Evolutionary conservation across 768 basidiomycete genomes (phyloP), one percentile per base, ranked within the genome.

Genomic region (Suillus weaverae): DNA sequence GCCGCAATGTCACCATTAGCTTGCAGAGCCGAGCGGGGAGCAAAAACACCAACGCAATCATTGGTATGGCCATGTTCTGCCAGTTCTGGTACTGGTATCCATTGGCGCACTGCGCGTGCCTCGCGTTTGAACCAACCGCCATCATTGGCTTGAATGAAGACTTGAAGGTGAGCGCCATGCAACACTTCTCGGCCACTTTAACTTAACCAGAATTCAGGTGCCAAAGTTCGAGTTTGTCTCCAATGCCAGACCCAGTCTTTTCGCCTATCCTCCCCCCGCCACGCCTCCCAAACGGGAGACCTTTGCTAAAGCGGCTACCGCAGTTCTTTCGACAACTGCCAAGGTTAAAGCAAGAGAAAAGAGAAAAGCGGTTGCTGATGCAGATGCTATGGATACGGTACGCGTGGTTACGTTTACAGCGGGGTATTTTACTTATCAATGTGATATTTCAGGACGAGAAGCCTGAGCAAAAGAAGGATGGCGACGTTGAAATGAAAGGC

Each of bases 21-120:
- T 80, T 99, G 63, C 92, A 95, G 74, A 97, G 94, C 74, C 88
- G 93, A 65, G 94, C 94, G 2, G 97, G 97, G 10, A 95, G 91
- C 69, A 86, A 87, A 68, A 97, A 98, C 75, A 96, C 95, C 69
- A 92, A 85, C 55, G 95, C 97, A 3, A 93, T 99, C 67, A 94
- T 99, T 39, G 97, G 97, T n/a, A 95, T 99, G 91, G 89, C 92
- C 20, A 79, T 99, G 74, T 99, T 99, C 81, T 93, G 92, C 72
- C 97, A 99, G 77, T 99, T 99, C 80, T 99, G 97, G 97, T 99
- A 99, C 76, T 99, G 97, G 97, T 99, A 96, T 79, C 97, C 97
- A 39, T 81, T 99, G 33, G 95, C 95, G 16, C 96, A 98, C 72
- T 95, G 92, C 67, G 91, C 92, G 18, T 92, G 90, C 70, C 80